These are phyloP conservation scores for Yarrowia phangngaensis DNA, from an alignment of 805 yeast genomes.

Conservation along the genomic window DNA sequence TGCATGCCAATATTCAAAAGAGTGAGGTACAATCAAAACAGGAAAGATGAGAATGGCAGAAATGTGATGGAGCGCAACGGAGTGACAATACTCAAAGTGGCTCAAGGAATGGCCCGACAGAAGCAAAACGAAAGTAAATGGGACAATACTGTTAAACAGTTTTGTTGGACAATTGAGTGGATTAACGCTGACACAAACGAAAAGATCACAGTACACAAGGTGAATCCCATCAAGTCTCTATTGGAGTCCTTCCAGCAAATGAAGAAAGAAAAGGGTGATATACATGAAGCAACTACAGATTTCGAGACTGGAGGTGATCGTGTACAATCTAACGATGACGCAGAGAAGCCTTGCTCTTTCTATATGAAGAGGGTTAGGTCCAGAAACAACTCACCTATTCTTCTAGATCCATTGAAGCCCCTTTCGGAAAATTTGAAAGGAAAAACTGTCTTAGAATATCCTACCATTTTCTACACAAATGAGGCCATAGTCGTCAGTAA, in stretches of 20 bases:
- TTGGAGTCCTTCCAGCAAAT: slow-evolving; percentile 27
- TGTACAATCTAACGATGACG: too few species aligned
- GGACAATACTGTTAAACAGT: slow-evolving; percentile 58
- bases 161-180: slow-evolving; percentile 82
- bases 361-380: slow-evolving; percentile 31
- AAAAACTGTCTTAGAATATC: slow-evolving; percentile 68
- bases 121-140: slow-evolving; percentile 61
- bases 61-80: slow-evolving; percentile 50
- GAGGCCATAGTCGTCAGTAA: slow-evolving; percentile 29
- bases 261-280: neutral
- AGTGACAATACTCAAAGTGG: slow-evolving; percentile 58
- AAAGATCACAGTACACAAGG: slow-evolving; percentile 27
- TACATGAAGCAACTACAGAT: neutral
- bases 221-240: slow-evolving; percentile 8
- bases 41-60: slow-evolving; percentile 37
- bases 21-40: slow-evolving; percentile 43
- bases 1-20: slow-evolving; percentile 26
- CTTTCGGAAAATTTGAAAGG: slow-evolving; percentile 53
- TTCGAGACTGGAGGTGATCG: too few species aligned
- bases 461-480: slow-evolving; percentile 49
- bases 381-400: slow-evolving; percentile 25
- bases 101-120: slow-evolving; percentile 72
- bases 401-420: slow-evolving; percentile 31
- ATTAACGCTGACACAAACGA: slow-evolving; percentile 41
- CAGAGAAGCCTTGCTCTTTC: slow-evolving; percentile 20